Evolutionary conservation across 2,329 filamentous ascomycete genomes (phyloP).

Genomic region (Ilyonectria sp.): DNA sequence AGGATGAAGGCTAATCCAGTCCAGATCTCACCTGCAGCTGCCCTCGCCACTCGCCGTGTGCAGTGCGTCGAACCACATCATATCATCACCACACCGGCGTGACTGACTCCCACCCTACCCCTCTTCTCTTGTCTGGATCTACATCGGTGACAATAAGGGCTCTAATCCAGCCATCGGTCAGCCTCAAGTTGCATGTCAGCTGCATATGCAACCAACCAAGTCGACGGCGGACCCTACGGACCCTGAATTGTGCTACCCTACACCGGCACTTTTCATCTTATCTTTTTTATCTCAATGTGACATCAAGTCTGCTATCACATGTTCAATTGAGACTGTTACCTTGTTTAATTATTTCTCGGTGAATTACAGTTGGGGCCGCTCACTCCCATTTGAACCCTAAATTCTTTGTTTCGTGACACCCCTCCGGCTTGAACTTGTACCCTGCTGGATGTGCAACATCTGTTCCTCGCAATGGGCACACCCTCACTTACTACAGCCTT

Average conservation of each 20-base stretch:
- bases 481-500: neutral
- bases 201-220: slow-evolving; percentile 10
- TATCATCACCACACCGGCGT: slow-evolving; percentile 15
- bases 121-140: neutral
- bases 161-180: neutral
- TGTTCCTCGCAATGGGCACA: neutral
- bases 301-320: slow-evolving; percentile 12
- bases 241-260: slow-evolving; percentile 20
- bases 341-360: neutral
- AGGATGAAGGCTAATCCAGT: neutral
- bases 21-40: neutral
- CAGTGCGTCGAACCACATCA: slow-evolving; percentile 6
- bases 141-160: neutral
- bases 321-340: neutral
- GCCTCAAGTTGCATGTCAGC: slow-evolving; percentile 9
- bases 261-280: slow-evolving; percentile 21
- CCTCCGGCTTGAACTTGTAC: neutral
- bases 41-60: neutral
- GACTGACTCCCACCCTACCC: neutral
- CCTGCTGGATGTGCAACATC: neutral
- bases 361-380: neutral
- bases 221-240: slow-evolving; percentile 3
- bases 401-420: too few relatives aligned
- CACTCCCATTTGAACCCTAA: neutral
- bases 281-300: slow-evolving; percentile 23